Percentiles rank a stretch among this genome's conserved stretches.
Conservation (phyloP, 2,329 filamentous ascomycete genomes). For the Aspergillus tanneri region DNA sequence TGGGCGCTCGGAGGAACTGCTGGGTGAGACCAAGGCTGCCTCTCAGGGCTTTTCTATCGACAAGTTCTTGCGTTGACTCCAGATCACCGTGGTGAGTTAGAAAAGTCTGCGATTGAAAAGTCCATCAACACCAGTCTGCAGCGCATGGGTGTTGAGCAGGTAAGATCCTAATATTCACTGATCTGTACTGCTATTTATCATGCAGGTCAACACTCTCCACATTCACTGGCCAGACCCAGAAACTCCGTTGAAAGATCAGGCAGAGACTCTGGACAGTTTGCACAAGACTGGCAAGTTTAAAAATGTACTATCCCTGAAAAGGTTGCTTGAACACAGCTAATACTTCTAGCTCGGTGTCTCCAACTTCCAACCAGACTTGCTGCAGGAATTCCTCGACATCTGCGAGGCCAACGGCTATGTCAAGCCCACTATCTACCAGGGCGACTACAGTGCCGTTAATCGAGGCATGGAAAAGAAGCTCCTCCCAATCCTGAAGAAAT, state of each 20-base stretch:
- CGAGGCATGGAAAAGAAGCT: constrained; percentile 38
- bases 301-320: constrained; percentile 16
- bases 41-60: constrained; percentile 31
- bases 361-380: constrained; percentile 34
- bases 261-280: constrained; percentile 33
- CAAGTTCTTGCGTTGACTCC: constrained; percentile 27
- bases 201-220: no score
- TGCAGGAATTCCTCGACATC: constrained; percentile 35
- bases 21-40: constrained; percentile 29
- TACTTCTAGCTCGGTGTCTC: constrained; percentile 39
- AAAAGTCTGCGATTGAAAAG: constrained; percentile 20
- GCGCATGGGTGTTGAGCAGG: background rate
- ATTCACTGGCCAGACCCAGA: constrained; percentile 36
- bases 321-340: background rate
- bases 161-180: no score
- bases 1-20: constrained; percentile 33
- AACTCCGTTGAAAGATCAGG: constrained; percentile 40
- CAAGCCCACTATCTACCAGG: constrained; percentile 45
- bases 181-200: no score
- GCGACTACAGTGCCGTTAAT: constrained; percentile 40
- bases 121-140: constrained; percentile 31
- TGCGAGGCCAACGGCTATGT: constrained; percentile 36
- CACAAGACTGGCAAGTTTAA: constrained; percentile 33
- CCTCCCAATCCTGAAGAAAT: constrained; percentile 37
- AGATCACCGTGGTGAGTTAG: background rate